Evolutionary conservation across 2,329 filamentous ascomycete genomes (phyloP).

Genomic region (Trichoderma cornu-damae): DNA sequence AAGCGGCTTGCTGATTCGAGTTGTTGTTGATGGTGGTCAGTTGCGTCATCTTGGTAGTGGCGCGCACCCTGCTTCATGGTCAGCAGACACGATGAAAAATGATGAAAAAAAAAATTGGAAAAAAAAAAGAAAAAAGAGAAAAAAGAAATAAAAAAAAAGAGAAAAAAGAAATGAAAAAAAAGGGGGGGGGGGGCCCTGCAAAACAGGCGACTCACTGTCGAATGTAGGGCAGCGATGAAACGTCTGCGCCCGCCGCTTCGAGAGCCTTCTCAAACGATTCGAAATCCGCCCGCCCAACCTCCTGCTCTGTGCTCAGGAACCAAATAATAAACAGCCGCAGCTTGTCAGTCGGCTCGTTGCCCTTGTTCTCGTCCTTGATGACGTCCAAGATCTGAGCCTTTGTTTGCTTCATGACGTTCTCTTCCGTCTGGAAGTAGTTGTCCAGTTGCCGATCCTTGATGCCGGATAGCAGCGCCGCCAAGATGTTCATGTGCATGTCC

Average conservation of each 20-base stretch:
- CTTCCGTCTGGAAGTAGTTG: constrained; percentile 93
- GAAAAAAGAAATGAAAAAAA: too few species aligned
- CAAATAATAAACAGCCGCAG: constrained; percentile 93
- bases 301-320: constrained; percentile 90
- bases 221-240: constrained; percentile 75
- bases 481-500: constrained; percentile 99
- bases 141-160: too few species aligned
- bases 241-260: constrained; percentile 67
- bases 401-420: constrained; percentile 84
- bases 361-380: constrained; percentile 75
- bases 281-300: constrained; percentile 76
- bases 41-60: constrained; percentile 97
- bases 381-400: constrained; percentile 85
- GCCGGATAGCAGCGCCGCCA: constrained; percentile 67
- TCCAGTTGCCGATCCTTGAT: constrained; percentile 95
- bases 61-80: constrained; percentile 60
- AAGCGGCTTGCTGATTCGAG: constrained; percentile 53
- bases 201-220: constrained; percentile 66
- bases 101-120: too few species aligned
- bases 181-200: too few species aligned
- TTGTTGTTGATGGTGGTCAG: constrained; percentile 83
- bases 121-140: too few species aligned
- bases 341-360: constrained; percentile 80
- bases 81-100: too few species aligned
- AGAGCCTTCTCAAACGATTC: constrained; percentile 81